These are phyloP conservation scores for Oryza glaberrima DNA, from an alignment of 176 grass and related monocot genomes.

Conservation along the genomic window DNA sequence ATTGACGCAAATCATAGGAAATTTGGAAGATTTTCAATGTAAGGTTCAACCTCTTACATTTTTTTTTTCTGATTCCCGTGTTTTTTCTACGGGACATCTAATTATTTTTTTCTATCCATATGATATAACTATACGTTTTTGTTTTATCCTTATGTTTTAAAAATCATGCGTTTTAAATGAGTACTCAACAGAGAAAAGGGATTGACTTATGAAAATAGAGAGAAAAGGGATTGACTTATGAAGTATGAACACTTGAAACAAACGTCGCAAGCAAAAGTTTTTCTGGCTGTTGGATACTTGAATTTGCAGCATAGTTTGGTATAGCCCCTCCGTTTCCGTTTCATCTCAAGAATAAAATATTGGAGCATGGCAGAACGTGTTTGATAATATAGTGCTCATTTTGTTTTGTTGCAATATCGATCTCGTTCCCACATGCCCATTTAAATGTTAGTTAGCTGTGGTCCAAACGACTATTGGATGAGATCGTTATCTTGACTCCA, in stretches of 20 bases:
- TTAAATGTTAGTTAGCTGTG: neutral
- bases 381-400: neutral
- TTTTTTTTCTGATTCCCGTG: no score
- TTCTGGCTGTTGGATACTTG: neutral
- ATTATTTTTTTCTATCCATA: no score
- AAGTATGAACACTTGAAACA: neutral
- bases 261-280: neutral
- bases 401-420: neutral
- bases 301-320: neutral
- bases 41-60: no score
- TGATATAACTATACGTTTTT: no score
- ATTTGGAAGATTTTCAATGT: no score
- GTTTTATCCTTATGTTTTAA: no score
- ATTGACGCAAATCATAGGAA: no score
- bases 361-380: constrained; percentile 30
- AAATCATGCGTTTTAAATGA: no score
- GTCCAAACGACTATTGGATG: neutral
- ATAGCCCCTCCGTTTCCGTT: neutral
- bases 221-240: no score
- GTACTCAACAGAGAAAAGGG: no score
- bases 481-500: neutral
- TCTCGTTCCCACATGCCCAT: neutral
- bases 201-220: no score
- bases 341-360: neutral
- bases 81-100: no score